phyloP scores from a whole-genome alignment of 2,329 filamentous ascomycete species.

The Microsporum audouinii region DNA sequence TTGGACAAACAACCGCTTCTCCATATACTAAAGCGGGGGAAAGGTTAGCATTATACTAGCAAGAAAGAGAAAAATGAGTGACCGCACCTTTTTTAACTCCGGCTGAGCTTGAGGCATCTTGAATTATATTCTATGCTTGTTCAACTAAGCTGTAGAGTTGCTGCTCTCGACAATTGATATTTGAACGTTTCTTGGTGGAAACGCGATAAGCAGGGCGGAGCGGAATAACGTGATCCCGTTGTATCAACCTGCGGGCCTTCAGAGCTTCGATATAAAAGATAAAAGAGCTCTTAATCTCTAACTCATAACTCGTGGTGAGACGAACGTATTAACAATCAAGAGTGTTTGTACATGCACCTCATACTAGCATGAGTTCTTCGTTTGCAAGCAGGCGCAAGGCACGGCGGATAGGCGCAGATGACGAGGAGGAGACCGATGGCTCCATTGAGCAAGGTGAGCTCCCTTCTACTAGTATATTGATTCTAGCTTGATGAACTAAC shows the following conservation, averaged over 20 bases:
- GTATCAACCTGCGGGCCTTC: background rate
- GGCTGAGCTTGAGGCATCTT: constrained; percentile 98
- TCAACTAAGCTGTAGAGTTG: background rate
- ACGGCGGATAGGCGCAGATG: constrained; percentile 5
- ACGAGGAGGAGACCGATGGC: background rate
- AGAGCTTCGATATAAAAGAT: background rate
- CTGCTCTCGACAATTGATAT: background rate
- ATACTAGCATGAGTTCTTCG: background rate
- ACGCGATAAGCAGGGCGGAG: background rate
- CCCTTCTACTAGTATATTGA: background rate
- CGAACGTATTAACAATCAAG: background rate
- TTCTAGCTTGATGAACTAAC: background rate
- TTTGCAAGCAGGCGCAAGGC: constrained; percentile 9
- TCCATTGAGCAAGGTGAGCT: constrained; percentile 4
- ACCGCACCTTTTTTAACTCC: constrained; percentile 86
- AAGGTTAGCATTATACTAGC: background rate
- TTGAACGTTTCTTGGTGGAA: background rate
- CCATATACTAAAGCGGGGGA: constrained; percentile 64
- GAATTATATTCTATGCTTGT: constrained; percentile 15
- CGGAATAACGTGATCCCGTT: background rate
- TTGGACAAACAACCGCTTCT: constrained; percentile 97
- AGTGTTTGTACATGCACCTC: background rate
- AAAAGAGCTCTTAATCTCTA: background rate
- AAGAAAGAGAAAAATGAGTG: constrained; percentile 3
- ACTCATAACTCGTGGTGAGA: background rate